A percentile compares a stretch with the other conserved stretches of the same genome.
Conservation (phyloP, 2,329 filamentous ascomycete species). For the Cephalotrichum gorgonifer region DNA sequence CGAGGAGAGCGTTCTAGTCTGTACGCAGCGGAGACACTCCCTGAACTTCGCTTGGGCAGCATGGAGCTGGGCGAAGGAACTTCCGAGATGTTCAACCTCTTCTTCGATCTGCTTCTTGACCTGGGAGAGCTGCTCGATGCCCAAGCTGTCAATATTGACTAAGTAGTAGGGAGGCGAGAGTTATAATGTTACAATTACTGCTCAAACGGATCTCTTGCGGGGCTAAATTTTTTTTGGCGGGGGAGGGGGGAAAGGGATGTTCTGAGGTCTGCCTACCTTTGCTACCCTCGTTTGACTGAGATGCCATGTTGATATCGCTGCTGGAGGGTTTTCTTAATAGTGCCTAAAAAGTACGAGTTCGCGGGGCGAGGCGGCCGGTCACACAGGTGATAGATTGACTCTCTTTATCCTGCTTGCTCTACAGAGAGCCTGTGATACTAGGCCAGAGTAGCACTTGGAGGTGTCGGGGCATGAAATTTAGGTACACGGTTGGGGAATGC, state of each 20-base stretch:
- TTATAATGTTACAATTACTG: not conserved
- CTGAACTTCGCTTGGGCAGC: conserved; percentile 85
- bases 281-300: not conserved
- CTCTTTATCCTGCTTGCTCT: too few relatives aligned
- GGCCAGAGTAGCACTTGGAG: too few relatives aligned
- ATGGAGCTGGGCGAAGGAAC: conserved; percentile 81
- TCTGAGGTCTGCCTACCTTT: not conserved
- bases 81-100: conserved; percentile 88
- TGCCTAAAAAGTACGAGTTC: too few relatives aligned
- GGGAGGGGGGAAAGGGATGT: too few relatives aligned
- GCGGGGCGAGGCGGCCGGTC: too few relatives aligned
- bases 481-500: too few relatives aligned
- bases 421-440: too few relatives aligned
- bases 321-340: too few relatives aligned
- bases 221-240: too few relatives aligned
- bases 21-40: conserved; percentile 75
- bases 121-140: conserved; percentile 73
- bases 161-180: not conserved
- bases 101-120: conserved; percentile 95
- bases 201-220: not conserved
- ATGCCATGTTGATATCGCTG: conserved; percentile 1
- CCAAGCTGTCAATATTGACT: conserved; percentile 56
- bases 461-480: too few relatives aligned
- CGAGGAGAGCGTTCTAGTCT: conserved; percentile 24
- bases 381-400: too few relatives aligned